Percentiles rank a stretch among this genome's conserved stretches.
phyloP scores from a whole-genome alignment of 495 filamentous ascomycete genomes.

The Massariosphaeria phaeospora region DNA sequence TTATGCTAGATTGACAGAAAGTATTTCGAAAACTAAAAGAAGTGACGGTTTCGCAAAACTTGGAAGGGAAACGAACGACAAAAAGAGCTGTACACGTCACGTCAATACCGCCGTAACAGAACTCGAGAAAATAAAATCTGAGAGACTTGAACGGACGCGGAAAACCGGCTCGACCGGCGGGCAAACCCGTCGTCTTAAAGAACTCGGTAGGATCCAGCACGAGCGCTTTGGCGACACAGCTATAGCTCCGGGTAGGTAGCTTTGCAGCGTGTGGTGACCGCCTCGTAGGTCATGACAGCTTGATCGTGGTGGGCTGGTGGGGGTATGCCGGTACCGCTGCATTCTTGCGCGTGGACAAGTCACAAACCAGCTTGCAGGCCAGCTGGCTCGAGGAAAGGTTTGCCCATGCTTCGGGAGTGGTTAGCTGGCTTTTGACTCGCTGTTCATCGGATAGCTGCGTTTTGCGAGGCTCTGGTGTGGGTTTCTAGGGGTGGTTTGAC shows the following conservation, averaged over 20 bases:
- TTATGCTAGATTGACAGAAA: not conserved
- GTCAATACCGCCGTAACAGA: not conserved
- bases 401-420: not conserved
- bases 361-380: not conserved
- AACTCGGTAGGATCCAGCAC: not conserved
- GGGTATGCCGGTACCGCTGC: not conserved
- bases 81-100: not conserved
- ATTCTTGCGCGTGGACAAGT: constrained; percentile 1
- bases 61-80: not conserved
- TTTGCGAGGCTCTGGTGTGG: too few species aligned
- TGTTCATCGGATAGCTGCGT: not conserved
- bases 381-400: constrained; percentile 6
- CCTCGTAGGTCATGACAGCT: constrained; percentile 29
- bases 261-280: constrained; percentile 12
- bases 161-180: not conserved
- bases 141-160: not conserved
- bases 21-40: not conserved
- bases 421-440: not conserved
- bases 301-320: constrained; percentile 4
- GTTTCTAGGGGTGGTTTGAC: too few species aligned
- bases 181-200: constrained; percentile 1
- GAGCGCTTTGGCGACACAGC: constrained; percentile 1
- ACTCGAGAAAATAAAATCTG: not conserved
- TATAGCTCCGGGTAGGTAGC: constrained; percentile 20
- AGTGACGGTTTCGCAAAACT: too few species aligned